phyloP scores from a whole-genome alignment of 2,329 filamentous ascomycete species.

The Pochonia chlamydosporia region DNA sequence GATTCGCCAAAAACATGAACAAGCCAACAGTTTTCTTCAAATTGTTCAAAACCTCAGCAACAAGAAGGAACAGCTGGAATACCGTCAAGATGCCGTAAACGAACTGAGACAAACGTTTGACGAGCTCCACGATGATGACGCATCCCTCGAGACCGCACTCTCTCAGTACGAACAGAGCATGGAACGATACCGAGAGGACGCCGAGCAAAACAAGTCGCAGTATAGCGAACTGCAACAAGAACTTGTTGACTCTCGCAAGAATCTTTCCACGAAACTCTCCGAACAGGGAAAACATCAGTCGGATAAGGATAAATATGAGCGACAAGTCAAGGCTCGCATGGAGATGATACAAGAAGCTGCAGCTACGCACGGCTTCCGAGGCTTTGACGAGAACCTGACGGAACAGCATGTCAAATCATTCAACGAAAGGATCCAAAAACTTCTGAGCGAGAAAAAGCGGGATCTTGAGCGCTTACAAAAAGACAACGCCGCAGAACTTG shows the following conservation, averaged over 20 bases:
- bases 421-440: constrained; percentile 68
- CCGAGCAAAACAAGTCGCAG: constrained; percentile 54
- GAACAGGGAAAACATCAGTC: constrained; percentile 77
- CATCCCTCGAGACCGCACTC: constrained; percentile 64
- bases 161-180: constrained; percentile 75
- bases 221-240: constrained; percentile 59
- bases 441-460: constrained; percentile 71
- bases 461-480: constrained; percentile 69
- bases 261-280: constrained; percentile 46
- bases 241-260: constrained; percentile 36
- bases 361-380: constrained; percentile 70
- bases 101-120: constrained; percentile 68
- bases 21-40: constrained; percentile 67
- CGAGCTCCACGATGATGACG: constrained; percentile 73
- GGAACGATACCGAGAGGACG: constrained; percentile 56
- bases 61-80: constrained; percentile 68
- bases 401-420: constrained; percentile 71
- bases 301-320: constrained; percentile 80
- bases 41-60: constrained; percentile 70
- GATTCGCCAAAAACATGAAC: constrained; percentile 61
- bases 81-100: constrained; percentile 63
- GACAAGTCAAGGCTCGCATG: constrained; percentile 66
- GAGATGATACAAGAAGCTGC: constrained; percentile 75
- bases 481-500: constrained; percentile 68
- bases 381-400: constrained; percentile 73